A percentile compares a stretch with the other conserved stretches of the same genome.
phyloP scores from a whole-genome alignment of 495 filamentous ascomycete species.

The Emericellopsis terricola region DNA sequence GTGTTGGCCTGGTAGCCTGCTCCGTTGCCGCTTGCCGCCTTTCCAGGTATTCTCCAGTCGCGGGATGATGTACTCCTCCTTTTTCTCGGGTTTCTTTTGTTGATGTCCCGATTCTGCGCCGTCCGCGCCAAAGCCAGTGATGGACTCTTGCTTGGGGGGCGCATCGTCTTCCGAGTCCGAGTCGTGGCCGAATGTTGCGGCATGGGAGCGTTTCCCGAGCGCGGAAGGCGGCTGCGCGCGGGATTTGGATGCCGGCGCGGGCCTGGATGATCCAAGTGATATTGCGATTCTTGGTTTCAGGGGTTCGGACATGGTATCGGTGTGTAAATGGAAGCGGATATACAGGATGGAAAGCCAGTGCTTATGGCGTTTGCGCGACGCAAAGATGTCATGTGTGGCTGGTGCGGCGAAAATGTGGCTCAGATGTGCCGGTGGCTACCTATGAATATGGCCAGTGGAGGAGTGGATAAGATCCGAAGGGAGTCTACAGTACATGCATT shows the following conservation, averaged over 20 bases:
- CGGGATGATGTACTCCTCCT: constrained; percentile 38
- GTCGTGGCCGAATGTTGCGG: constrained; percentile 9
- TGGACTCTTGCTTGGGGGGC: constrained; percentile 10
- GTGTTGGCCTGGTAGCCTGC: constrained; percentile 11
- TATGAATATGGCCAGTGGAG: too few relatives aligned
- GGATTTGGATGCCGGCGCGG: constrained; percentile 4
- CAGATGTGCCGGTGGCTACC: too few relatives aligned
- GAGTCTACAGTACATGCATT: too few relatives aligned
- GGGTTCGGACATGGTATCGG: constrained; percentile 11
- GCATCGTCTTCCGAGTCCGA: constrained; percentile 11
- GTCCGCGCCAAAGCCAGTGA: constrained; percentile 17
- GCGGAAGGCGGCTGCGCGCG: constrained; percentile 7
- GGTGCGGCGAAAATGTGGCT: too few relatives aligned
- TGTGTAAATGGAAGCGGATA: too few relatives aligned
- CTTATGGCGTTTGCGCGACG: too few relatives aligned
- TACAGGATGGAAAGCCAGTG: too few relatives aligned
- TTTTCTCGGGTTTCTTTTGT: background rate
- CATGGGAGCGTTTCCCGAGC: constrained; percentile 16
- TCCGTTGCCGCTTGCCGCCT: constrained; percentile 7
- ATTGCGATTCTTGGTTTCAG: constrained; percentile 15
- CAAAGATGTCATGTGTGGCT: too few relatives aligned
- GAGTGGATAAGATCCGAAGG: too few relatives aligned
- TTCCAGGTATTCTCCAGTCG: constrained; percentile 50
- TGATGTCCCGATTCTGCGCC: constrained; percentile 7
- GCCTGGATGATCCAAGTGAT: constrained; percentile 12